A percentile compares a stretch with the other conserved stretches of the same genome.
phyloP scores from a whole-genome alignment of 192 early-diverging fungal species.

The Coemansia sp. region DNA sequence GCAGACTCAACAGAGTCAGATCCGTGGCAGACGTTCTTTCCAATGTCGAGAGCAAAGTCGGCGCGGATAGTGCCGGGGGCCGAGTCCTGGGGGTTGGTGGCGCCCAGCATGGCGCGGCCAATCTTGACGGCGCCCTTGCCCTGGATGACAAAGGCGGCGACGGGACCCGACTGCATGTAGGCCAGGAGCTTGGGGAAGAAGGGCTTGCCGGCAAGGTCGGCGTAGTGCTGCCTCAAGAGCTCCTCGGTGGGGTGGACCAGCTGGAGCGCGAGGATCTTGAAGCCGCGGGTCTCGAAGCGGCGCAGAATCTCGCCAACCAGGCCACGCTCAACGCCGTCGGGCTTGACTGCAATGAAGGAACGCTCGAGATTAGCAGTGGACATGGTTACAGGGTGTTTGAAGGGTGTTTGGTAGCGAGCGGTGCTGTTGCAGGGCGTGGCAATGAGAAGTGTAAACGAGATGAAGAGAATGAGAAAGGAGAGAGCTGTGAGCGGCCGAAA shows the following conservation, averaged over 20 bases:
- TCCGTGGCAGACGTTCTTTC: conserved; percentile 90
- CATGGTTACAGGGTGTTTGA: conserved; percentile 30
- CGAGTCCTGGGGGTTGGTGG: conserved; percentile 88
- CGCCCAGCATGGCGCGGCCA: conserved; percentile 83
- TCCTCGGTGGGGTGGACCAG: conserved; percentile 66
- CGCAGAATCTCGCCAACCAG: conserved; percentile 91
- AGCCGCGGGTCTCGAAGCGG: conserved; percentile 89
- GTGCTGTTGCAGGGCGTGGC: not conserved
- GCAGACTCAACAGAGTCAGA: conserved; percentile 85
- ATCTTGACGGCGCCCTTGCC: conserved; percentile 89
- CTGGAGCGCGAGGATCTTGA: conserved; percentile 85
- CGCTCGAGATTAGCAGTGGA: conserved; percentile 48
- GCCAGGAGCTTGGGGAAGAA: conserved; percentile 86
- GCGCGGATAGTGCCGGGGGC: conserved; percentile 94
- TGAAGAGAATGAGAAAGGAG: conserved; percentile 19
- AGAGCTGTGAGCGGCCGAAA: conserved; percentile 15
- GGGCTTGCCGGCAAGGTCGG: conserved; percentile 74
- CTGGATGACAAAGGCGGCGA: conserved; percentile 91
- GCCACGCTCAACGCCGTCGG: conserved; percentile 69
- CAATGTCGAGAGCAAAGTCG: conserved; percentile 84
- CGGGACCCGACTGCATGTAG: conserved; percentile 91
- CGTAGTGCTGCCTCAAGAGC: conserved; percentile 78
- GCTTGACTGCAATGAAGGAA: conserved; percentile 53
- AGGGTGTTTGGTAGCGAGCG: not conserved
- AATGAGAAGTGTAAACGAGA: not conserved